Conservation (phyloP, 441 rosid genomes). For the Populus hybrid region DNA sequence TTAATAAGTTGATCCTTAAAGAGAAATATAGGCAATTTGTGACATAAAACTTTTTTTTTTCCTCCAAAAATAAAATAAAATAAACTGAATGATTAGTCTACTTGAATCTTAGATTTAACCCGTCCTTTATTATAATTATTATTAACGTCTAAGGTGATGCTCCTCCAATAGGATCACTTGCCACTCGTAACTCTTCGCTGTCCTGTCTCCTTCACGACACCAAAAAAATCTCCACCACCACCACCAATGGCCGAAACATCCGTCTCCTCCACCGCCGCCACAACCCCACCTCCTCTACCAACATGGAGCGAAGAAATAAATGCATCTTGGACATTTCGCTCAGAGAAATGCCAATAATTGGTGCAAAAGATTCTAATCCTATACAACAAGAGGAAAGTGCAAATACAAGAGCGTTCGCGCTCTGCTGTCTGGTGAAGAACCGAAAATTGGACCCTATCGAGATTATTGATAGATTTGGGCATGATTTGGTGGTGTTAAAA, state of each 20-base stretch:
- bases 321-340: constrained; percentile 54
- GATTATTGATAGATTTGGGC: constrained; percentile 75
- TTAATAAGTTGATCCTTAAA: too few species aligned
- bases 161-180: background rate
- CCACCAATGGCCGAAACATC: constrained; percentile 37
- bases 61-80: too few species aligned
- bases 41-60: too few species aligned
- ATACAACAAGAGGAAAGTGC: constrained; percentile 6
- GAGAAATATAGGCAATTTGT: too few species aligned
- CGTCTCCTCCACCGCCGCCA: constrained; percentile 1
- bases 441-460: constrained; percentile 57
- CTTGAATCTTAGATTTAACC: too few species aligned
- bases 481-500: constrained; percentile 62
- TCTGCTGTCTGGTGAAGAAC: constrained; percentile 62
- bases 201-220: too few species aligned
- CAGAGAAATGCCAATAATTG: constrained; percentile 48
- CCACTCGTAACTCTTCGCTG: too few species aligned
- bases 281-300: constrained; percentile 11
- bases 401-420: constrained; percentile 31
- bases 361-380: constrained; percentile 6
- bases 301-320: constrained; percentile 58
- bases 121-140: too few species aligned
- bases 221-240: background rate
- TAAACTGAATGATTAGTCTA: too few species aligned
- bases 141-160: constrained; percentile 28